Conservation (phyloP, 2,329 filamentous ascomycete genomes). For the Curvularia spicifera region DNA sequence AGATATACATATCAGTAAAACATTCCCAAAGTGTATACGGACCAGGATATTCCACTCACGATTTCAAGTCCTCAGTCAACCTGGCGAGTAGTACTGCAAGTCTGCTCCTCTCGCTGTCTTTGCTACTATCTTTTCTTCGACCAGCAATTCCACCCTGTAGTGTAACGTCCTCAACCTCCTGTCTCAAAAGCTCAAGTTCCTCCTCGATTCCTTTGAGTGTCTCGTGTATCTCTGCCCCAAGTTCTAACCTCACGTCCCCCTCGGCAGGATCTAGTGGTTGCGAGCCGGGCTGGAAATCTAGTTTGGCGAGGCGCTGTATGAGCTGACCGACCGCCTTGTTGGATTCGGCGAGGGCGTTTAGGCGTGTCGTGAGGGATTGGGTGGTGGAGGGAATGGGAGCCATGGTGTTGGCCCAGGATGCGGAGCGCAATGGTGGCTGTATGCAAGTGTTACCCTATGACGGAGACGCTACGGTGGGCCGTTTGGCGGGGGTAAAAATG, state of each 20-base stretch:
- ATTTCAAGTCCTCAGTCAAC: slow-evolving; percentile 72
- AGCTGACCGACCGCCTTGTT: slow-evolving; percentile 62
- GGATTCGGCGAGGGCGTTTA: slow-evolving; percentile 60
- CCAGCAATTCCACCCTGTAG: slow-evolving; percentile 46
- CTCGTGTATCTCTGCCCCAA: slow-evolving; percentile 80
- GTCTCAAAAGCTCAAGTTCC: slow-evolving; percentile 78
- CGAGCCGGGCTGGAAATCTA: slow-evolving; percentile 67
- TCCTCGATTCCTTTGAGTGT: slow-evolving; percentile 79
- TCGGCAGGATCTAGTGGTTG: slow-evolving; percentile 62
- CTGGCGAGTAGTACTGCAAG: slow-evolving; percentile 71
- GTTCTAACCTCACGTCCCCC: slow-evolving; percentile 71
- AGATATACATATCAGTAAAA: slow-evolving; percentile 8
- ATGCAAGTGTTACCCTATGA: slow-evolving; percentile 37
- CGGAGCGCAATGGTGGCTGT: slow-evolving; percentile 36
- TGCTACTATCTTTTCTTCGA: slow-evolving; percentile 57
- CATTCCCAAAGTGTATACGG: too few relatives aligned
- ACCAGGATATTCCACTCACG: slow-evolving; percentile 57
- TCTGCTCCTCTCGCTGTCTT: slow-evolving; percentile 68
- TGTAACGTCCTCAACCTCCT: slow-evolving; percentile 76
- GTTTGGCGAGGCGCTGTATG: slow-evolving; percentile 63
- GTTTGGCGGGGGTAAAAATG: slow-evolving; percentile 20
- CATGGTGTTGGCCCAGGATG: slow-evolving; percentile 38
- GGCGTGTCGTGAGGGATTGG: slow-evolving; percentile 54
- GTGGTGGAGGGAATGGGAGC: slow-evolving; percentile 45
- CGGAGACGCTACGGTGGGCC: slow-evolving; percentile 35